A percentile compares a stretch with the other conserved stretches of the same genome.
phyloP scores from a whole-genome alignment of 306 rosid genomes.

The Lathyrus oleraceus region DNA sequence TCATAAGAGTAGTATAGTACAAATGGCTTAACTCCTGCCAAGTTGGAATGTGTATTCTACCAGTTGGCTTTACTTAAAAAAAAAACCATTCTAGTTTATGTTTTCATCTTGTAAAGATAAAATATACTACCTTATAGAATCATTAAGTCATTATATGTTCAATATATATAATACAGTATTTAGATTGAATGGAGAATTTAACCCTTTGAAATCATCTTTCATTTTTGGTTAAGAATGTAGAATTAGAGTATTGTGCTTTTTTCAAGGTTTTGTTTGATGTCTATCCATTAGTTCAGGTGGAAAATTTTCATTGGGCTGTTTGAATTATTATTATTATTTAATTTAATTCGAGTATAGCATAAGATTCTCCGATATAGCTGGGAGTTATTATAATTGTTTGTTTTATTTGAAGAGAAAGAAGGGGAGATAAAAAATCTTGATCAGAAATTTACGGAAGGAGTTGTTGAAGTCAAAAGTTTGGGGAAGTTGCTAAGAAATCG shows the following conservation, averaged over 20 bases:
- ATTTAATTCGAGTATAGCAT: conserved; percentile 5
- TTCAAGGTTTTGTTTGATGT: conserved; percentile 6
- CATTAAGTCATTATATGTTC: conserved; percentile 45
- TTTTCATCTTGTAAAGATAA: conserved; percentile 55
- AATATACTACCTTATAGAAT: conserved; percentile 37
- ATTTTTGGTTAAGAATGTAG: not conserved
- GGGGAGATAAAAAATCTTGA: not conserved
- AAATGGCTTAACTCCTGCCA: conserved; percentile 15
- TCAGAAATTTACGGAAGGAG: conserved; percentile 10
- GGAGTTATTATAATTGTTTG: not conserved
- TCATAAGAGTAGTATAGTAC: conserved; percentile 1
- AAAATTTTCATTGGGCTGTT: not conserved
- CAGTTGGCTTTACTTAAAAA: conserved; percentile 4
- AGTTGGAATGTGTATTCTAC: conserved; percentile 35
- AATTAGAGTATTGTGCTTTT: not conserved
- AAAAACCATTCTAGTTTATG: conserved; percentile 28
- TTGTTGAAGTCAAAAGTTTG: not conserved
- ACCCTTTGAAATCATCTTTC: conserved; percentile 36
- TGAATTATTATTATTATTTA: not conserved
- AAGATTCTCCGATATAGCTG: conserved; percentile 12
- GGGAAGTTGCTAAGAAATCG: conserved; percentile 14
- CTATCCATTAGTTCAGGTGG: not conserved
- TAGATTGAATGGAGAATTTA: conserved; percentile 51
- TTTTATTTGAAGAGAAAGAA: not conserved
- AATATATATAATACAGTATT: conserved; percentile 33